These are phyloP conservation scores for Aspergillus felis DNA, from an alignment of 2,329 filamentous ascomycete species.

Conservation along the genomic window DNA sequence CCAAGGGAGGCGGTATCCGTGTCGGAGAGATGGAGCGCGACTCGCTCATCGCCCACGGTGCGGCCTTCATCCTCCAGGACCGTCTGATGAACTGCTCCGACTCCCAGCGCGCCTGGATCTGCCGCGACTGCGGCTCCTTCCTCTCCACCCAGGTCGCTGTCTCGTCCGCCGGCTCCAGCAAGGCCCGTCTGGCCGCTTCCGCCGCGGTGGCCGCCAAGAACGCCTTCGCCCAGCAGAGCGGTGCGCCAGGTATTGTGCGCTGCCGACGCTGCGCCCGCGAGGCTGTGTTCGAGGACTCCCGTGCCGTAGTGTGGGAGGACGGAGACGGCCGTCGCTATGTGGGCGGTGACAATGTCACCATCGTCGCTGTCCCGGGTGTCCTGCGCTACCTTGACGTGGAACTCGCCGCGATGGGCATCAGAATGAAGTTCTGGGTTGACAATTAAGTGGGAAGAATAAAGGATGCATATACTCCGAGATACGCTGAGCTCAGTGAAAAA, in stretches of 20 bases:
- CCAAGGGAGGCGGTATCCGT: conserved; percentile 95
- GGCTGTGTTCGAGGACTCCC: conserved; percentile 58
- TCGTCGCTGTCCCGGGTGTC: conserved; percentile 89
- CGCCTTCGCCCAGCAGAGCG: conserved; percentile 35
- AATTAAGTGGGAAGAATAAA: conserved; percentile 25
- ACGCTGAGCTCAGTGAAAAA: conserved; percentile 5
- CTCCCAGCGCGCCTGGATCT: conserved; percentile 85
- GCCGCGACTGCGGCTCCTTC: conserved; percentile 84
- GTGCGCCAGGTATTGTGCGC: conserved; percentile 65
- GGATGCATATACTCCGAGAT: neutral
- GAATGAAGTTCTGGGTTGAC: conserved; percentile 83
- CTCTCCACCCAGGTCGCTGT: conserved; percentile 67
- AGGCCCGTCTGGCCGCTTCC: conserved; percentile 26
- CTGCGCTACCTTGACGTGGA: conserved; percentile 93
- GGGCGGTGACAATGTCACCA: conserved; percentile 84
- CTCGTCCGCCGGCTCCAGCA: conserved; percentile 25
- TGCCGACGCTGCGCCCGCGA: conserved; percentile 74
- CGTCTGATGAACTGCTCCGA: conserved; percentile 96
- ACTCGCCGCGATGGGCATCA: conserved; percentile 91
- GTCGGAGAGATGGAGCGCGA: conserved; percentile 99
- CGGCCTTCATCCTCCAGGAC: conserved; percentile 91
- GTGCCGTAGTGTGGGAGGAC: conserved; percentile 82
- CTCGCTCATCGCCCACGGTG: conserved; percentile 88
- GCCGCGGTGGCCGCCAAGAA: conserved; percentile 28
- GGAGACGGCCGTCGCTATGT: conserved; percentile 77